Percentiles rank a stretch among this genome's conserved stretches.
These are phyloP conservation scores for Lactuca saligna DNA, from an alignment of 129 eudicot genomes.

Conservation along the genomic window DNA sequence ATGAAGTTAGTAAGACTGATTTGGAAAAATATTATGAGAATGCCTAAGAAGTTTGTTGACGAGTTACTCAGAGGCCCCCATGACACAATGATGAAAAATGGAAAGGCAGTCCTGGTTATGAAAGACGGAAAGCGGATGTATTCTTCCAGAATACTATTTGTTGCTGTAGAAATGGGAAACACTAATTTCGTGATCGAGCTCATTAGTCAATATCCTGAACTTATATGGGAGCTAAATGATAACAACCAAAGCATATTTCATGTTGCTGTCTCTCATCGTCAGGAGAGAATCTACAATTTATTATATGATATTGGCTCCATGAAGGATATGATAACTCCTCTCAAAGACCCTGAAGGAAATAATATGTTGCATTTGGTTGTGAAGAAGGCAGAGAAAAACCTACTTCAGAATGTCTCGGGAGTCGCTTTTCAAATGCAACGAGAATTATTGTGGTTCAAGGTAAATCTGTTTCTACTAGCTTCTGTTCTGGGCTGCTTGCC, in stretches of 20 bases:
- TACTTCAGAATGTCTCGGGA: constrained; percentile 26
- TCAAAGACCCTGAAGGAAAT: constrained; percentile 12
- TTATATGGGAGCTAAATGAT: constrained; percentile 32
- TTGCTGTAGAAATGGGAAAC: constrained; percentile 33
- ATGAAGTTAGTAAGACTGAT: constrained; percentile 1
- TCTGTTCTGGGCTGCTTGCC: too few species aligned
- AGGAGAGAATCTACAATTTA: constrained; percentile 29
- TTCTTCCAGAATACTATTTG: constrained; percentile 22
- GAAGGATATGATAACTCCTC: constrained; percentile 10
- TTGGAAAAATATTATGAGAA: neutral
- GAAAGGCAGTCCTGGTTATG: too few species aligned
- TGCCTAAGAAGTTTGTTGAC: neutral
- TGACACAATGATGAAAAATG: too few species aligned
- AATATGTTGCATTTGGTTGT: constrained; percentile 39
- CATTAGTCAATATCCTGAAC: constrained; percentile 26
- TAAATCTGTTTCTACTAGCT: neutral
- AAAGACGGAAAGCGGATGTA: neutral
- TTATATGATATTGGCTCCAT: constrained; percentile 33
- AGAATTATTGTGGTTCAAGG: constrained; percentile 40
- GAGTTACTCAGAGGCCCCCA: neutral
- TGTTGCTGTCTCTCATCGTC: constrained; percentile 33
- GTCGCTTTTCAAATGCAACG: constrained; percentile 43
- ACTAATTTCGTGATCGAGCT: constrained; percentile 27
- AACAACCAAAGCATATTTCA: constrained; percentile 28
- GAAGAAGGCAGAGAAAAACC: constrained; percentile 8